Evolutionary conservation across 768 basidiomycete species (phyloP), one percentile per base, ranked within the genome.

Genomic region (Tulasnella sp.): DNA sequence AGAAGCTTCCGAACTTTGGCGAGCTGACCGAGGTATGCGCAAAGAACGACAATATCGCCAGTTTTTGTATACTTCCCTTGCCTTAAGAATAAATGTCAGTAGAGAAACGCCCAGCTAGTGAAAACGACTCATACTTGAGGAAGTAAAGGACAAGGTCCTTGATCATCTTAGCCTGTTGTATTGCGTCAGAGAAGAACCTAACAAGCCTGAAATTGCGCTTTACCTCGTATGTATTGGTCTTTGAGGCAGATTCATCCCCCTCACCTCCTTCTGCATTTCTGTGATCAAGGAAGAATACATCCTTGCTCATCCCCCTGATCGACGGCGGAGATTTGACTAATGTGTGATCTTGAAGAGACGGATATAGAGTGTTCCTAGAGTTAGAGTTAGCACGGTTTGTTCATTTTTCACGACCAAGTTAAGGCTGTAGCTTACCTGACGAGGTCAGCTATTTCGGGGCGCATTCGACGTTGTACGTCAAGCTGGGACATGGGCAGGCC

Each of bases 381-480:
- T 59, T 34, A 17, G n/a, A 14, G 32, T 35, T 29, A 26, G 32
- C 2, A 35, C 16, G 11, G 42, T 17, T 36, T 37, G 12, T 8
- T 11, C 5, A 7, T 9, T 42, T 11, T 32, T 16, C 14, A 62
- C 19, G 19, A 34, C 32, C 26, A n/a, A 74, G 14, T 14, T 65
- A 8, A 19, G 9, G 9, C 41, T 47, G n/a, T 22, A 32, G 26
- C 69, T 19, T 72, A 86, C 88, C 88, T 78, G 72, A 89, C 84
- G 6, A 90, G 79, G 39, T 83, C 82, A 0, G 90, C 88, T 52
- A 92, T 91, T 3, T 78, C 76, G 0, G 90, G 90, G 5, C 89
- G 82, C 91, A 92, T 92, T 16, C 91, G 83, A 0, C 91, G 81
- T 77, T 92, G 91, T 0, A 90, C 85, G 75, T 89, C 83, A 14